Evolutionary conservation across 2,329 filamentous ascomycete species (phyloP), one percentile per base, ranked within the genome.

Genomic region (Phoma sp.): DNA sequence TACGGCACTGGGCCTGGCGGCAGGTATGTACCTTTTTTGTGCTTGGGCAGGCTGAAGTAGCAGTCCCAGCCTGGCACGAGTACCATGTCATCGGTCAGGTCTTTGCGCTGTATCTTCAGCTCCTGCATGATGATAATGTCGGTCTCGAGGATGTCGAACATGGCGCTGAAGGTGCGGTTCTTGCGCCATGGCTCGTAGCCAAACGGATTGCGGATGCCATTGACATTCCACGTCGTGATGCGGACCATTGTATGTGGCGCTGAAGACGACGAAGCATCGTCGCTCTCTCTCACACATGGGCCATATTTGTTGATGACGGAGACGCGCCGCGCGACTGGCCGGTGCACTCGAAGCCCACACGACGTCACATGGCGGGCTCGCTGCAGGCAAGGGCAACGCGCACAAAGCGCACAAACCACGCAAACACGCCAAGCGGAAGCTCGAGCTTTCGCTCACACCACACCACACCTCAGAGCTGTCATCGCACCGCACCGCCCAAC

Each of bases 61-160:
- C 93, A 93, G 73, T 99, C 95, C 94, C 94, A 99, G 12, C 95
- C 95, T 0, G 91, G 87, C 0, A 98, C 87, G 31, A 98, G 80
- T 9, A 98, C 93, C 92, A 98, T 98, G 66, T 98, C 95, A 81
- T 98, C 95, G 36, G 82, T 84, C 1, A 99, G 80, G 65, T 97
- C 93, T 72, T 96, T 96, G 53, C 89, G 85, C 72, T 98, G 95
- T 36, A 98, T 97, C 77, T 98, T 99, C 38, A 92, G 88, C 76
- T 98, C 95, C 75, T 99, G 95, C 81, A 98, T 92, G 55, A 97
- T 84, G 17, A 98, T 87, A 61, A 99, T 95, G 74, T 99, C 95
- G 48, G 93, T 88, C 73, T 95, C 90, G 6, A 99, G 84, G 38
- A 89, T 90, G 64, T 96, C 91, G 76, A 99, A 98, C 95, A 98